phyloP scores from a whole-genome alignment of 192 early-diverging fungal species.

The Backusella parvicylindrica region DNA sequence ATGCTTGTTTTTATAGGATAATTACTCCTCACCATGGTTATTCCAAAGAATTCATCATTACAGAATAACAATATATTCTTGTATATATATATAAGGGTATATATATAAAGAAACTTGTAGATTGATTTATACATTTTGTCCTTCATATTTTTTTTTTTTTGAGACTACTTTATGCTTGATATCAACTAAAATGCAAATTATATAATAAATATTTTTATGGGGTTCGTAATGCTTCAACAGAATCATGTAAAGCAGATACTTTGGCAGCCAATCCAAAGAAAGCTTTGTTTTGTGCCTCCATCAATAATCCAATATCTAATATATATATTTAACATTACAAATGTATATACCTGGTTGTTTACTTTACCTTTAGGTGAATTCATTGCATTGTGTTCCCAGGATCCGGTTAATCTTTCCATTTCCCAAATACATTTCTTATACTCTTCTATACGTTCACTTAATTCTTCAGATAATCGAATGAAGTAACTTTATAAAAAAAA shows the following conservation, averaged over 20 bases:
- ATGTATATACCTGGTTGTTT: too few species aligned
- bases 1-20: background rate
- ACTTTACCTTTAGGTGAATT: slow-evolving; percentile 19
- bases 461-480: slow-evolving; percentile 4
- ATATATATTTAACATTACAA: too few species aligned
- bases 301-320: slow-evolving; percentile 25
- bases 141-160: background rate
- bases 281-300: slow-evolving; percentile 23
- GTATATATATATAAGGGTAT: background rate
- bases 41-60: slow-evolving; percentile 13
- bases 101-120: background rate
- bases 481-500: slow-evolving; percentile 16
- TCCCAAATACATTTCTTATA: slow-evolving; percentile 31
- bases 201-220: too few species aligned
- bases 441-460: slow-evolving; percentile 16
- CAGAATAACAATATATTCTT: background rate
- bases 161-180: too few species aligned
- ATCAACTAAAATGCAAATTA: too few species aligned
- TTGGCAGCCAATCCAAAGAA: slow-evolving; percentile 17
- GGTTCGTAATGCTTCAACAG: background rate
- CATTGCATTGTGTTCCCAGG: background rate
- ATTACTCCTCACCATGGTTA: slow-evolving; percentile 12
- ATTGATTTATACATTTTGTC: background rate
- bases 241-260: slow-evolving; percentile 20
- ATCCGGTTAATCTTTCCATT: slow-evolving; percentile 22